phyloP scores from a whole-genome alignment of 148 eudicot genomes.

The Beta vulgaris region DNA sequence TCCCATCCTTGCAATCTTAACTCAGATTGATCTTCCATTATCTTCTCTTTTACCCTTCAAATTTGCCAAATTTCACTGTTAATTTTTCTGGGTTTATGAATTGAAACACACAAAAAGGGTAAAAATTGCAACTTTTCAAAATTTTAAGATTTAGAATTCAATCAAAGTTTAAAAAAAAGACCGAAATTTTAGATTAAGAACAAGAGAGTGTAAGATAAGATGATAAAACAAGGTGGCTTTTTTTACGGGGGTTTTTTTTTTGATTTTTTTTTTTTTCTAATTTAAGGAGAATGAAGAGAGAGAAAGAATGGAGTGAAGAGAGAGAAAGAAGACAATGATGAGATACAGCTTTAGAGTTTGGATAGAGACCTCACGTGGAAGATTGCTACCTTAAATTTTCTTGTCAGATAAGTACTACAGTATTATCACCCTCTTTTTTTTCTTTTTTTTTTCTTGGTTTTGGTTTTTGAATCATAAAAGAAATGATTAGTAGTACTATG shows the following conservation, averaged over 20 bases:
- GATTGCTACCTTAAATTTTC: constrained; percentile 13
- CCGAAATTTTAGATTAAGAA: background rate
- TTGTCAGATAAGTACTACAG: too few species aligned
- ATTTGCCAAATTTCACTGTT: background rate
- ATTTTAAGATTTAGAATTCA: background rate
- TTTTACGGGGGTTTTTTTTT: background rate
- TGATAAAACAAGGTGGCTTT: background rate
- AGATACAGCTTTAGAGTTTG: constrained; percentile 6
- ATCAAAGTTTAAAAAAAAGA: background rate
- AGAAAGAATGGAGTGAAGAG: background rate
- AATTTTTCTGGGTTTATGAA: background rate
- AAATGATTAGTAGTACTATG: too few species aligned
- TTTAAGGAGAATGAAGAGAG: background rate
- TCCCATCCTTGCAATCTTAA: constrained; percentile 20
- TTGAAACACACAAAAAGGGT: background rate
- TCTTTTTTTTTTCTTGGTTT: background rate
- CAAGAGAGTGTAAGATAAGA: background rate
- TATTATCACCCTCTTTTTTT: background rate
- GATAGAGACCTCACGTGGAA: constrained; percentile 7
- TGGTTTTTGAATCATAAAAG: too few species aligned
- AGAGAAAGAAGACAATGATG: background rate
- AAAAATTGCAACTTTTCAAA: background rate
- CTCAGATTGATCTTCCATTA: constrained; percentile 25
- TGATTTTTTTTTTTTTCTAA: background rate
- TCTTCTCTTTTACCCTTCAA: background rate